phyloP scores from a whole-genome alignment of 305 asterid species.

The Fraxinus nigra region DNA sequence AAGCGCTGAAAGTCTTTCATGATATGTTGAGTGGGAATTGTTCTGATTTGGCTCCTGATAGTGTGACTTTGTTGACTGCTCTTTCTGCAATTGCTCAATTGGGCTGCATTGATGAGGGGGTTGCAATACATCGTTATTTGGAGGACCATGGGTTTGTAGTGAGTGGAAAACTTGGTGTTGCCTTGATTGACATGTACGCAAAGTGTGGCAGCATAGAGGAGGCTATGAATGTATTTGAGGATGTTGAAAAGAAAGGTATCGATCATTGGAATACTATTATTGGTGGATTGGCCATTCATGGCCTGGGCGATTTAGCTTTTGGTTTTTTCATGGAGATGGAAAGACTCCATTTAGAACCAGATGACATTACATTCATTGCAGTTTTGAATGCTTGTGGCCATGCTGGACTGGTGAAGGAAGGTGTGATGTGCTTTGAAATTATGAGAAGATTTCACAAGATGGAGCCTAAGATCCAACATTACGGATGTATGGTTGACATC shows the following conservation, averaged over 20 bases:
- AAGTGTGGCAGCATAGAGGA: slow-evolving; percentile 72
- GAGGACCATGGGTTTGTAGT: slow-evolving; percentile 40
- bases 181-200: slow-evolving; percentile 77
- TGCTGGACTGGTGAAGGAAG: slow-evolving; percentile 81
- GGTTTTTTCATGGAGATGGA: slow-evolving; percentile 71
- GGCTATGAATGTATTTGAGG: slow-evolving; percentile 53
- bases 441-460: slow-evolving; percentile 63
- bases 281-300: slow-evolving; percentile 80
- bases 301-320: slow-evolving; percentile 66
- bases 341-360: slow-evolving; percentile 50
- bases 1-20: slow-evolving; percentile 61
- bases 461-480: slow-evolving; percentile 68
- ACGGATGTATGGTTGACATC: slow-evolving; percentile 81
- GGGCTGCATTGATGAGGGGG: slow-evolving; percentile 60
- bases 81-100: slow-evolving; percentile 66
- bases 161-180: slow-evolving; percentile 66
- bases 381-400: slow-evolving; percentile 81
- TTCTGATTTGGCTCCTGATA: slow-evolving; percentile 52
- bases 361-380: slow-evolving; percentile 68
- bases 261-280: slow-evolving; percentile 87
- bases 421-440: slow-evolving; percentile 64
- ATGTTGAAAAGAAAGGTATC: slow-evolving; percentile 41
- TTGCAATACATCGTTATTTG: slow-evolving; percentile 45
- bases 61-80: slow-evolving; percentile 55
- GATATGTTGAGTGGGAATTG: slow-evolving; percentile 42